phyloP scores from a whole-genome alignment of 1,139 yeast species.

The Sugiyamaella castrensis region DNA sequence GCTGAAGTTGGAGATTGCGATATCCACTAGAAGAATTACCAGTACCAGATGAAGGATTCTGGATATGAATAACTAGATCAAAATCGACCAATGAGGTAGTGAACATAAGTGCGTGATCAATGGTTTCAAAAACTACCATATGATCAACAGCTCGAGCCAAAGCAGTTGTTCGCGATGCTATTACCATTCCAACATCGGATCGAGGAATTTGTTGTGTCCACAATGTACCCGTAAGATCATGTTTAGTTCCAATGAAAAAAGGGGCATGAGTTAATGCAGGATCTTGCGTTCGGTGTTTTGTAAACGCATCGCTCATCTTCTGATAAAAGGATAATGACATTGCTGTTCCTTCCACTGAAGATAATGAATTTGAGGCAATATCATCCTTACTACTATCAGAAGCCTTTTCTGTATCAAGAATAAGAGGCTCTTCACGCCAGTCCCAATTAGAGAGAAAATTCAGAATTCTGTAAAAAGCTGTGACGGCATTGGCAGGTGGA shows the following conservation, averaged over 20 bases:
- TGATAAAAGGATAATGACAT: constrained; percentile 63
- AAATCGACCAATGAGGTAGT: constrained; percentile 82
- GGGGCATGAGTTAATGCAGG: constrained; percentile 80
- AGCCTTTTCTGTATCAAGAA: constrained; percentile 65
- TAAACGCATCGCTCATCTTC: constrained; percentile 60
- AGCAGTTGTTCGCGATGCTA: constrained; percentile 84
- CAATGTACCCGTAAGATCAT: constrained; percentile 76
- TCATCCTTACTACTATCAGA: constrained; percentile 43
- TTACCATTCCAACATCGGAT: constrained; percentile 47
- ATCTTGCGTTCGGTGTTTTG: constrained; percentile 61
- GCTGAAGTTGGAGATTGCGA: constrained; percentile 13
- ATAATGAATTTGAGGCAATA: constrained; percentile 27
- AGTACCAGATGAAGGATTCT: constrained; percentile 41
- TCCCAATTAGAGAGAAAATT: constrained; percentile 81
- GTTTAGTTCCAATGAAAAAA: constrained; percentile 75
- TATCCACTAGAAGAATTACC: constrained; percentile 10
- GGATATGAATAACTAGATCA: constrained; percentile 68
- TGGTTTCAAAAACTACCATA: constrained; percentile 42
- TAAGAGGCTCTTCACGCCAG: constrained; percentile 85
- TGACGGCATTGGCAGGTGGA: constrained; percentile 71
- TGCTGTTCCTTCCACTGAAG: constrained; percentile 49
- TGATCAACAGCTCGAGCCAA: constrained; percentile 72
- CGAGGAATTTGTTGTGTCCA: constrained; percentile 74
- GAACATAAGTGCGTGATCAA: constrained; percentile 54
- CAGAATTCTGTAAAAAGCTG: constrained; percentile 76